Evolutionary conservation across 2,329 filamentous ascomycete species (phyloP), one percentile per base, ranked within the genome.

Genomic region (Neurospora sp.): DNA sequence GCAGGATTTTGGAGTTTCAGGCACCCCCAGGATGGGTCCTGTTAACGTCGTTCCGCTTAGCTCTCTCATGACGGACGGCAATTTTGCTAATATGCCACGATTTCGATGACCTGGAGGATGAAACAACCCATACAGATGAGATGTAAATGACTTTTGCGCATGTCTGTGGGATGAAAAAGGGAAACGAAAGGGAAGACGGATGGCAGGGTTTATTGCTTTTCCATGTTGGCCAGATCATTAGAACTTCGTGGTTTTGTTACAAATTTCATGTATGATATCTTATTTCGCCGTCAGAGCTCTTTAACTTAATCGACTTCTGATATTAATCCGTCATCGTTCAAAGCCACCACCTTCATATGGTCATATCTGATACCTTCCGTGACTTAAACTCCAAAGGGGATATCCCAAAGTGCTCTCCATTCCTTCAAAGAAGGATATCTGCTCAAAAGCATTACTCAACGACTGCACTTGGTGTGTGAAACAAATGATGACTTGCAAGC

Each of bases 241-340:
- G 52, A 43, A 43, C 8, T 17, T 71, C 71, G 66, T 66, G 52
- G 52, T 46, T 69, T 69, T 70, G 71, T 72, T 68, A 28, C 69
- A 72, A 70, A 67, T 71, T 70, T 71, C 39, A 46, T 73, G 72
- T 73, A 73, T 71, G 72, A 73, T 73, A 72, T 68, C 70, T 70
- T 33, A 43, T 66, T 23, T 41, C 68, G 6, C 62, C 41, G 17
- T 69, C 39, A 52, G 52, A 62, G 52, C 23, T 33, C 23, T 62
- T 62, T 15, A 17, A 62, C 52, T 62, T n/a, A 5, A 62, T 62
- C 12, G 52, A 62, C 15, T 36, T 36, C 28, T 62, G 52, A 36
- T 62, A 4, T 4, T 15, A 8, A 62, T 6, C 3, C 12, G 3
- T 62, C 12, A 6, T 36, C 3, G 8, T 33, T 4, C 23, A 57